A percentile compares a stretch with the other conserved stretches of the same genome.
Evolutionary conservation across 2,329 filamentous ascomycete genomes (phyloP).

Genomic region (Monosporascus ibericus): DNA sequence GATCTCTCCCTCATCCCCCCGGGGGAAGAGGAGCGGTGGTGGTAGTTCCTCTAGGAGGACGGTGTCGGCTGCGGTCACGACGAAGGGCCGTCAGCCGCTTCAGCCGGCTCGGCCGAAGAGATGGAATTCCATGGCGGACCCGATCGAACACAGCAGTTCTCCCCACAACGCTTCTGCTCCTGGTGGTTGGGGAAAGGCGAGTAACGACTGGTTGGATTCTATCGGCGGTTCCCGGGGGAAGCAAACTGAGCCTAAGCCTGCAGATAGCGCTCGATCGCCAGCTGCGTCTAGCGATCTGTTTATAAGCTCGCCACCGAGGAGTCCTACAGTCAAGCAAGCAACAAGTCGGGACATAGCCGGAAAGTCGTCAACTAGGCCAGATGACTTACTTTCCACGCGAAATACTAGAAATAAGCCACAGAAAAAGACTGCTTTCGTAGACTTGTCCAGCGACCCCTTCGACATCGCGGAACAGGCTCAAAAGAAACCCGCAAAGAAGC

Average conservation of each 20-base stretch:
- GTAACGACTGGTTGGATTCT: constrained; percentile 12
- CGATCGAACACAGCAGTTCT: constrained; percentile 24
- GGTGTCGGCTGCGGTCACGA: constrained; percentile 8
- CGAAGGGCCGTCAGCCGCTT: constrained; percentile 2
- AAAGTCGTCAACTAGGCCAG: constrained; percentile 1
- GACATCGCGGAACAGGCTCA: constrained; percentile 8
- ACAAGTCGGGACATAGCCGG: not conserved
- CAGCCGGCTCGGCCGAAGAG: constrained; percentile 11
- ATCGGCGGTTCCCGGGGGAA: constrained; percentile 16
- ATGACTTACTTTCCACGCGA: not conserved
- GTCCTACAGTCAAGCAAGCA: not conserved
- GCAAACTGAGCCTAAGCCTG: constrained; percentile 1
- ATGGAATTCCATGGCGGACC: constrained; percentile 19
- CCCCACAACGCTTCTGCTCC: constrained; percentile 6
- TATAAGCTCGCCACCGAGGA: constrained; percentile 14
- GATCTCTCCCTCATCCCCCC: constrained; percentile 4
- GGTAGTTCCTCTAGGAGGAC: constrained; percentile 7
- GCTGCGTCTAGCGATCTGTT: constrained; percentile 15
- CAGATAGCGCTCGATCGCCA: not conserved
- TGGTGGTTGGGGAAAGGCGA: constrained; percentile 1
- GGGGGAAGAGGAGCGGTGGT: constrained; percentile 1
- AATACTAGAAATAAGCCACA: constrained; percentile 7
- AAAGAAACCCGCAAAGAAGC: constrained; percentile 14
- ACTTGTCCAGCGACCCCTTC: constrained; percentile 22
- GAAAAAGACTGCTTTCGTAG: constrained; percentile 14